These are phyloP conservation scores for Thielaviopsis punctulata DNA, from an alignment of 2,329 filamentous ascomycete genomes.

Conservation along the genomic window DNA sequence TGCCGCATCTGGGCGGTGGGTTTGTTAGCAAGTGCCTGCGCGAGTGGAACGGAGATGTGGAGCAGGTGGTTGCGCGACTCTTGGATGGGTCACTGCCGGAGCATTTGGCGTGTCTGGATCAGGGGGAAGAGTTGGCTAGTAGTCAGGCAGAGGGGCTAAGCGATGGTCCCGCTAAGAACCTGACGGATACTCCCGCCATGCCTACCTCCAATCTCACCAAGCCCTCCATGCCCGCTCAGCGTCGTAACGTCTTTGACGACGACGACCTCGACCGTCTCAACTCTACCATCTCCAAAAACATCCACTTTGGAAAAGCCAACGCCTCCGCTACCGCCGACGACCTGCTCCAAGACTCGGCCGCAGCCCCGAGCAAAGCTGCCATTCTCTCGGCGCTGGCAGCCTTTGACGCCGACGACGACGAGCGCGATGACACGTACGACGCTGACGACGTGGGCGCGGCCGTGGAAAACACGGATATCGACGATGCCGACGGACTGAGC, in stretches of 20 bases:
- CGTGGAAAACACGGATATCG: constrained; percentile 51
- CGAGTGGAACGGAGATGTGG: constrained; percentile 59
- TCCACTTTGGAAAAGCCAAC: constrained; percentile 65
- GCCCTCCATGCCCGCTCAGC: too few species aligned
- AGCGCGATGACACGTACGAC: constrained; percentile 94
- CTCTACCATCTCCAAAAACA: constrained; percentile 39
- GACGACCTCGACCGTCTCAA: constrained; percentile 62
- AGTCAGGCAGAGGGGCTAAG: neutral
- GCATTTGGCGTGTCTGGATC: constrained; percentile 47
- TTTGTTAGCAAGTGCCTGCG: constrained; percentile 69
- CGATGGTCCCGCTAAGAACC: too few species aligned
- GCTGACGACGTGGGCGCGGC: constrained; percentile 79
- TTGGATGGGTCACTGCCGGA: constrained; percentile 60
- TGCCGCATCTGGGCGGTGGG: constrained; percentile 68
- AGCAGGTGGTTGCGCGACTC: constrained; percentile 65
- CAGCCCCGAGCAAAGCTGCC: constrained; percentile 59
- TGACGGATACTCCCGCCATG: too few species aligned
- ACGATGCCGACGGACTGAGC: constrained; percentile 29
- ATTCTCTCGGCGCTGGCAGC: constrained; percentile 75
- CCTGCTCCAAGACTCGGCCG: constrained; percentile 46
- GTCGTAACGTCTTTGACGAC: constrained; percentile 63
- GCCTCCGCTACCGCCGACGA: constrained; percentile 50
- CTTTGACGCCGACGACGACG: constrained; percentile 89
- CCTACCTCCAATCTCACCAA: constrained; percentile 35
- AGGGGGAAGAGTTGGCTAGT: neutral